phyloP scores from a whole-genome alignment of 306 rosid genomes.

The Gynostemma pentaphyllum region DNA sequence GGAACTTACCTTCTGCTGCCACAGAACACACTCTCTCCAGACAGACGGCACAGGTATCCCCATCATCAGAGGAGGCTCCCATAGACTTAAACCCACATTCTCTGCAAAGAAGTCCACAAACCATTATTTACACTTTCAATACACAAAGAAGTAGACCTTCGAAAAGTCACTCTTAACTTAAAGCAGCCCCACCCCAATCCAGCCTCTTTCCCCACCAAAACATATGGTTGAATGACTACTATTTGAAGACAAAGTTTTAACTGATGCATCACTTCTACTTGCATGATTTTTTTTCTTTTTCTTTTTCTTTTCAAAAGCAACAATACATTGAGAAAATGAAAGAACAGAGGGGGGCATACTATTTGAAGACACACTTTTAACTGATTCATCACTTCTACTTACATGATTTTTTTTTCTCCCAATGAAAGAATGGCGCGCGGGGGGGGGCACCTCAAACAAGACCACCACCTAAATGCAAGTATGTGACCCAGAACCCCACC shows the following conservation, averaged over 20 bases:
- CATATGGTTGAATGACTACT: background rate
- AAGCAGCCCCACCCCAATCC: background rate
- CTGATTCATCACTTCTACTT: background rate
- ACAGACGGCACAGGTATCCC: conserved; percentile 82
- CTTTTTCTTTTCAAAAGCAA: too few relatives aligned
- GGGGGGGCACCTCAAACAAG: too few relatives aligned
- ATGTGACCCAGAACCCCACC: too few relatives aligned
- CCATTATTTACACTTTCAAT: conserved; percentile 10
- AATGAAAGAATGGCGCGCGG: too few relatives aligned
- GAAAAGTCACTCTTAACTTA: too few relatives aligned
- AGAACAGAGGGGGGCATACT: too few relatives aligned
- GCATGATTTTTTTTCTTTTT: too few relatives aligned
- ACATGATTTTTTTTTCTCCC: too few relatives aligned
- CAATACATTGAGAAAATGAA: too few relatives aligned
- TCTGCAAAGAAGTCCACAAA: conserved; percentile 39
- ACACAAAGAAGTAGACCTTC: background rate
- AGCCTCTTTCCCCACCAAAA: background rate
- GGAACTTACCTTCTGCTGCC: conserved; percentile 68
- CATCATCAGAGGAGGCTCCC: conserved; percentile 41
- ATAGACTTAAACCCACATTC: conserved; percentile 68
- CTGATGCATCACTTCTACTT: background rate
- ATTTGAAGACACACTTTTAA: background rate
- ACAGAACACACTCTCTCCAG: conserved; percentile 82
- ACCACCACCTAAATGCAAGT: too few relatives aligned
- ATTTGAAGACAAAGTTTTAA: background rate